phyloP scores from a whole-genome alignment of 345 rosid species.

The Citropsis articulata region DNA sequence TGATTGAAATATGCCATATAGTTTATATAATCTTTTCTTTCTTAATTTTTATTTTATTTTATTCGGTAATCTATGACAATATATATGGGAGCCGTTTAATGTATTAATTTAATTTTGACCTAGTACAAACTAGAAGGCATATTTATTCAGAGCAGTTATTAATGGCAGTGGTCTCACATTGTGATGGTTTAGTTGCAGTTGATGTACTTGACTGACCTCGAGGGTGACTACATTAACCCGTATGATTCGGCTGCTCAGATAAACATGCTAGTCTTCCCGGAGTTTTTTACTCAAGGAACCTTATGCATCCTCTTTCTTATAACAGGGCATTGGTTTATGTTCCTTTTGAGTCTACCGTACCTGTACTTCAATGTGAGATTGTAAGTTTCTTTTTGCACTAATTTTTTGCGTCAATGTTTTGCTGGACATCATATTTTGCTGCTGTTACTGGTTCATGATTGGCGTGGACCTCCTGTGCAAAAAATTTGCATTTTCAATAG shows the following conservation, averaged over 20 bases:
- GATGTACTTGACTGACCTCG: constrained; percentile 39
- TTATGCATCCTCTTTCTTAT: constrained; percentile 31
- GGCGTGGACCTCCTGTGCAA: neutral
- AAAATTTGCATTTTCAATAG: neutral
- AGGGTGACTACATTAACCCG: constrained; percentile 41
- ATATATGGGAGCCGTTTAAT: neutral
- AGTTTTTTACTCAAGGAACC: constrained; percentile 35
- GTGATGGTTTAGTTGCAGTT: constrained; percentile 30
- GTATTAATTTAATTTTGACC: neutral
- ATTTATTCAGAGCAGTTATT: neutral
- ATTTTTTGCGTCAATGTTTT: neutral
- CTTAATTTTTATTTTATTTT: too few relatives aligned
- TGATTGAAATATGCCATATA: neutral
- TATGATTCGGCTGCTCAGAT: constrained; percentile 36
- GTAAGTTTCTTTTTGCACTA: constrained; percentile 27
- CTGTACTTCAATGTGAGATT: constrained; percentile 28
- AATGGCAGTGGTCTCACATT: neutral
- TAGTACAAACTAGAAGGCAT: neutral
- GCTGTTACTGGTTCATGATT: neutral
- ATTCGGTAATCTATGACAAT: neutral
- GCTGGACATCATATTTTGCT: neutral
- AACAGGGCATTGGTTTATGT: constrained; percentile 44
- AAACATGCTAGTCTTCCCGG: constrained; percentile 34
- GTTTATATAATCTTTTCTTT: neutral
- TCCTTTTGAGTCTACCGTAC: constrained; percentile 37